A percentile compares a stretch with the other conserved stretches of the same genome.
Conservation (phyloP, 2,329 filamentous ascomycete genomes). For the Colletotrichum tropicale region DNA sequence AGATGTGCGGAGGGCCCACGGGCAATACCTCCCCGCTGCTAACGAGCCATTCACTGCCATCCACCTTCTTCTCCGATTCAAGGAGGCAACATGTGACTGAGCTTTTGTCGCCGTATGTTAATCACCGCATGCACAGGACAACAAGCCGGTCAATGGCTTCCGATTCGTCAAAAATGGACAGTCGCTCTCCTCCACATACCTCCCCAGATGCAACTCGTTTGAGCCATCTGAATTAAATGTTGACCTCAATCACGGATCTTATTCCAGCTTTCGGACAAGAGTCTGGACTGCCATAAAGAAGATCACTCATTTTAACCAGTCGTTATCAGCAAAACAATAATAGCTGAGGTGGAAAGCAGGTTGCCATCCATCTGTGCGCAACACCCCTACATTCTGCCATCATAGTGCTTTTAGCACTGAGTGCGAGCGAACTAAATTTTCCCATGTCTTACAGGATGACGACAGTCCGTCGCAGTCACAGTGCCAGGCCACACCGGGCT, state of each 20-base stretch:
- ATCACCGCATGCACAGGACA: not conserved
- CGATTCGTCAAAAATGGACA: not conserved
- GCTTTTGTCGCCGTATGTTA: not conserved
- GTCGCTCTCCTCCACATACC: not conserved
- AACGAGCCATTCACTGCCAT: not conserved
- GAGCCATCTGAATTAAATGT: not conserved
- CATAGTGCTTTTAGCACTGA: too few relatives aligned
- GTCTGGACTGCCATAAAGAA: not conserved
- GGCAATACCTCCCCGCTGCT: not conserved
- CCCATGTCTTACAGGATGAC: not conserved
- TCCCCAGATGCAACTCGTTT: not conserved
- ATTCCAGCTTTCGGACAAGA: not conserved
- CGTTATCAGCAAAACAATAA: too few relatives aligned
- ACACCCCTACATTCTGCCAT: too few relatives aligned
- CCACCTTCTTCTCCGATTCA: not conserved
- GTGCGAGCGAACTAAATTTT: too few relatives aligned
- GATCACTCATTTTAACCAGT: too few relatives aligned
- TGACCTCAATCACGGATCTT: not conserved
- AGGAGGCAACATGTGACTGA: not conserved
- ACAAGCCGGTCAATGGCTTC: not conserved
- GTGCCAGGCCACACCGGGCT: not conserved
- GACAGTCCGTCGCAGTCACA: not conserved
- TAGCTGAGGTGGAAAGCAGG: too few relatives aligned
- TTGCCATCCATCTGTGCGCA: too few relatives aligned
- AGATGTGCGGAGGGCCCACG: not conserved